Base-by-base conservation (phyloP, 2,329 filamentous ascomycete species). In the Aspergillus sojae region DNA sequence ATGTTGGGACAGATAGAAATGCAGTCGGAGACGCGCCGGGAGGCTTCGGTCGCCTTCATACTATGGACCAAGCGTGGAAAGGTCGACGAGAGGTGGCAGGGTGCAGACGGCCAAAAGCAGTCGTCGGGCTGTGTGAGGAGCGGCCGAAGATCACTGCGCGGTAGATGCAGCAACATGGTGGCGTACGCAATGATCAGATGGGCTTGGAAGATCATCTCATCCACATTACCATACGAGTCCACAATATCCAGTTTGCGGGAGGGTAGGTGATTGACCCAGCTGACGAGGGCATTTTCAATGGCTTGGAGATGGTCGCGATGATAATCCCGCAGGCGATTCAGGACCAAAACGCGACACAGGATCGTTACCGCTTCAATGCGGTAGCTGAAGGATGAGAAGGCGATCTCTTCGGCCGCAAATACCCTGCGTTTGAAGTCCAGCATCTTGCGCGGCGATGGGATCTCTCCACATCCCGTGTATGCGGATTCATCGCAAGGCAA, bases 371-470 rank as follows among this genome's bases (percentile, higher is more conserved):
- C 91, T 46, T 93, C 89, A 57, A 96, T 90, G 9, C 92, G 89
- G 76, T 95, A 96, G 5, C 91, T 86, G 73, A 91, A 94, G 0
- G 93, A 96, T 0, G 92, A 94, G 76, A 93, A 96, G 28, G 85
- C 83, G 11, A 89, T 85, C 39, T 90, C 87, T 7, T 88, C 87
- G 1, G 85, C 84, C 67, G 70, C 66, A 41, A 94, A 93, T 19
- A 91, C 84, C 62, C 87, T 79, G 55, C 91, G 87, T 62, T 94
- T 74, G 58, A 79, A 77, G n/a, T 74, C 70, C 9, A 72, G 57
- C 14, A 95, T 82, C 34, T 85, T 88, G 62, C 84, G 81, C 1
- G 88, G 84, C 1, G 81, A 58, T 74, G n/a, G 89, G 82, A 68
- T 91, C 85, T 67, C 80, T 78, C 86, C 88, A 57, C 61, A 67